A percentile compares a stretch with the other conserved stretches of the same genome.
These are phyloP conservation scores for Stylonectria norvegica DNA, from an alignment of 2,329 filamentous ascomycete genomes.

Conservation along the genomic window DNA sequence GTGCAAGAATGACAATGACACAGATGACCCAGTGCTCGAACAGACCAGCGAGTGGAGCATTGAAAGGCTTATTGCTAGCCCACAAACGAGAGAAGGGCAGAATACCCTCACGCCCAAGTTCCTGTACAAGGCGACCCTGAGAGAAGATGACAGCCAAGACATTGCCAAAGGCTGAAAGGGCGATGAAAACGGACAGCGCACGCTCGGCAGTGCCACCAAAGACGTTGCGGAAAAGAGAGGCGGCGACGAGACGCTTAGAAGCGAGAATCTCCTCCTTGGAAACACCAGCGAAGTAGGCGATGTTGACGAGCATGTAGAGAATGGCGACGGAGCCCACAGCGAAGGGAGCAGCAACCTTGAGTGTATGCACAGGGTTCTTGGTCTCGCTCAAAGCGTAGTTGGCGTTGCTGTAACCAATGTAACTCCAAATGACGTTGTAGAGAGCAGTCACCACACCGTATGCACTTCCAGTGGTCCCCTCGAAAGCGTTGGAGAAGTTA, in stretches of 20 bases:
- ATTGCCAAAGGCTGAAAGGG: slow-evolving; percentile 65
- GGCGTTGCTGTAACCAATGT: slow-evolving; percentile 65
- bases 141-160: slow-evolving; percentile 67
- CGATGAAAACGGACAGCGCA: slow-evolving; percentile 62
- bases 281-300: slow-evolving; percentile 62
- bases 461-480: slow-evolving; percentile 61
- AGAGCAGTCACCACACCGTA: slow-evolving; percentile 68
- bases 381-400: slow-evolving; percentile 66
- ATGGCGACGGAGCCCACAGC: slow-evolving; percentile 57
- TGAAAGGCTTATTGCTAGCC: slow-evolving; percentile 62
- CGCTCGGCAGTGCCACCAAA: slow-evolving; percentile 53
- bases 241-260: slow-evolving; percentile 50
- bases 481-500: slow-evolving; percentile 62
- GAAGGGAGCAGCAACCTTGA: slow-evolving; percentile 62
- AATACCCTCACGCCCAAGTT: slow-evolving; percentile 64
- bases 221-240: slow-evolving; percentile 54
- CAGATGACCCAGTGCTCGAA: slow-evolving; percentile 63
- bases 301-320: slow-evolving; percentile 64
- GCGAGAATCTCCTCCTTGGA: slow-evolving; percentile 51
- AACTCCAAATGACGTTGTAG: slow-evolving; percentile 71
- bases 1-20: slow-evolving; percentile 63
- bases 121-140: slow-evolving; percentile 63
- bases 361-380: slow-evolving; percentile 60
- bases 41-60: slow-evolving; percentile 58
- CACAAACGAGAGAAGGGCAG: slow-evolving; percentile 60